Conservation (phyloP, 495 filamentous ascomycete species). For the Aspergillus affinis region DNA sequence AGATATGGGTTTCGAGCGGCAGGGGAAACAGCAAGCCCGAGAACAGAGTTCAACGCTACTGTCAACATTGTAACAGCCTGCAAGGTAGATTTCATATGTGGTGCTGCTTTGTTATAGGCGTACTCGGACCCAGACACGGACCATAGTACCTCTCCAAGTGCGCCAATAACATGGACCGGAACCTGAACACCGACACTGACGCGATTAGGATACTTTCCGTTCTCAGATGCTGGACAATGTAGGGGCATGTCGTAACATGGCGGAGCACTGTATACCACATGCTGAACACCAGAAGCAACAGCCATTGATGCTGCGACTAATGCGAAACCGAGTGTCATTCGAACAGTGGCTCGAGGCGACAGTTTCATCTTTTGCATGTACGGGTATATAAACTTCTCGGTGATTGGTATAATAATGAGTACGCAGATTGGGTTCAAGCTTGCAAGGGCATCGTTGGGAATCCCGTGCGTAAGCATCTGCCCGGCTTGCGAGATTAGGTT, state of each 20-base stretch:
- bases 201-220: background rate
- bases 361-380: background rate
- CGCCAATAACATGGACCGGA: background rate
- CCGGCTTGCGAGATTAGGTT: conserved; percentile 3
- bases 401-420: background rate
- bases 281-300: background rate
- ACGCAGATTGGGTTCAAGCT: background rate
- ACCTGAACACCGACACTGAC: background rate
- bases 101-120: background rate
- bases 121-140: background rate
- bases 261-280: background rate
- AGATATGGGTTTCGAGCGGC: background rate
- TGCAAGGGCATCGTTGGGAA: background rate
- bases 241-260: background rate
- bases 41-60: background rate
- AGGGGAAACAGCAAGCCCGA: background rate
- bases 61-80: background rate
- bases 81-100: background rate
- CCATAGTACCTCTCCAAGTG: background rate
- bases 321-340: background rate
- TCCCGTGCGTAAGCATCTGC: conserved; percentile 2
- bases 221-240: background rate
- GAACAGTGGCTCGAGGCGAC: background rate
- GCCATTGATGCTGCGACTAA: background rate
- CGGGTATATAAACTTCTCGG: background rate